Base-by-base conservation (phyloP, 169 alveolate species). In the Cryptosporidium viatorum region DNA sequence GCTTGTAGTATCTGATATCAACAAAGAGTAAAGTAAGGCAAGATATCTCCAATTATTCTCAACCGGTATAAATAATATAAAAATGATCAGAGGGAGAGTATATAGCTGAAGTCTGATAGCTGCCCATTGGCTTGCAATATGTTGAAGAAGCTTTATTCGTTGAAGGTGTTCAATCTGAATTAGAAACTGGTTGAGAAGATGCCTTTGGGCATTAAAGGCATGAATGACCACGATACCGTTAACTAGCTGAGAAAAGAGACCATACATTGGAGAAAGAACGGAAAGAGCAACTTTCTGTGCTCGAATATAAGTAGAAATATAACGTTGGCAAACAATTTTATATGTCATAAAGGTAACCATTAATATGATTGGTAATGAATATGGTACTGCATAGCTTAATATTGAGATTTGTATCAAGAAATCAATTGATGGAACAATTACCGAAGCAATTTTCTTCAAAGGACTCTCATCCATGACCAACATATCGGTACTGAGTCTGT, bases 41-140 rank as follows among this genome's bases (percentile, higher is more conserved):
- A 80, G 75, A 39, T 80, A 62, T 67, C 75, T 59, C 74, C 68
- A 62, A 41, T 59, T 59, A 29, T 33, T 59, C 7, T 80, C 89
- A 14, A 73, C 70, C 18, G 89, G 75, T 26, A 43, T 16, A 21
- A 80, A 33, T 14, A 37, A 7, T 7, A 80, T 65, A 62, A 65
- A 41, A n/a, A 80, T 31, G n/a, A 65, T 33, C n/a, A 80, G 29
- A 37, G 89, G 89, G 33, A 80, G 71, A 14, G 89, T 80, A 39
- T 80, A 80, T 5, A 80, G 26, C 16, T 80, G 89, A 10, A 80
- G 62, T 41, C 89, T 60, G 33, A 80, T 80, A 14, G 89, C 89
- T n/a, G 89, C 69, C 89, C 89, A 80, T 62, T 80, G 89, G 35
- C 89, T 80, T 9, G 89, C 71, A 18, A 80, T 65, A 31, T 80